Evolutionary conservation across 495 filamentous ascomycete genomes (phyloP).

Genomic region (Neurospora tetrasperma): DNA sequence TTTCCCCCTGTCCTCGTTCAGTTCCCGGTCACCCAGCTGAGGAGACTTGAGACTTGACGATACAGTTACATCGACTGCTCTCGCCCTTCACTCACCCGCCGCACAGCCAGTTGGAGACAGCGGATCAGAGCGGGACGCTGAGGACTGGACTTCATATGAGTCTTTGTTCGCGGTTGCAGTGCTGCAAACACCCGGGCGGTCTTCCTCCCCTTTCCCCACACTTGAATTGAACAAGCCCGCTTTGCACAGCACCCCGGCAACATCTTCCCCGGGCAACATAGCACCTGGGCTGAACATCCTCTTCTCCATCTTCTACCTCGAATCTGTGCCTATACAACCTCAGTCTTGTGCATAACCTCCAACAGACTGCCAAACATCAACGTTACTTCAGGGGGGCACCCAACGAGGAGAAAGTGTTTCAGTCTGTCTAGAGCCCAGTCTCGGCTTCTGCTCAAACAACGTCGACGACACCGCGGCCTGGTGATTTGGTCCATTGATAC

Average conservation of each 20-base stretch:
- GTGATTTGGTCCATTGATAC: background rate
- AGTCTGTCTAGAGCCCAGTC: background rate
- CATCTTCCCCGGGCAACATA: background rate
- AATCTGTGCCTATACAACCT: background rate
- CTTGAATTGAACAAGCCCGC: background rate
- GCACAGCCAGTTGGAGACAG: background rate
- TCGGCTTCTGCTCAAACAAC: background rate
- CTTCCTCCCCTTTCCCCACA: background rate
- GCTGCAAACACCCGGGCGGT: background rate
- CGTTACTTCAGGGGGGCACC: background rate
- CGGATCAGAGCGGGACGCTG: background rate
- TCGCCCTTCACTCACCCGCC: background rate
- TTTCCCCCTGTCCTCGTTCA: background rate
- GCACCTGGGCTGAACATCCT: background rate
- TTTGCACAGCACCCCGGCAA: background rate
- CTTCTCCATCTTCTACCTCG: background rate
- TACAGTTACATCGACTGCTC: background rate
- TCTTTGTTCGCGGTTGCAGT: background rate
- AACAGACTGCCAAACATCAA: background rate
- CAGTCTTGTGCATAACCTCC: background rate
- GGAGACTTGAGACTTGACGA: background rate
- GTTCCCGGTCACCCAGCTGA: background rate
- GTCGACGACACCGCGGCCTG: background rate
- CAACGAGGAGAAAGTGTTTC: background rate
- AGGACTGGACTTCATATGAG: background rate